A percentile compares a stretch with the other conserved stretches of the same genome.
Conservation (phyloP, 306 rosid genomes). For the Cucurbita ficifolia region DNA sequence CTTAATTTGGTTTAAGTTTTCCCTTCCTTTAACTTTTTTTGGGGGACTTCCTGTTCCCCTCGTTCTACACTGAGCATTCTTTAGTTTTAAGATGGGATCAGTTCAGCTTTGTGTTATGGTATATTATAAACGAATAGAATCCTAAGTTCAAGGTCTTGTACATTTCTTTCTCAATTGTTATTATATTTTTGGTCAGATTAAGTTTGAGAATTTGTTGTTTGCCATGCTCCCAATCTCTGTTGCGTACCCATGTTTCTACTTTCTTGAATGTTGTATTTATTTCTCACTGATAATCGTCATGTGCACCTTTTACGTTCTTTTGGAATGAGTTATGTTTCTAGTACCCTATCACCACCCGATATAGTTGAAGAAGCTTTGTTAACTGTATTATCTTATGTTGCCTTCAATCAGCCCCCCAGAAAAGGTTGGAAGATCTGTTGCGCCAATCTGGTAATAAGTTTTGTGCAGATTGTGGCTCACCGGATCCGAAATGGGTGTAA, state of each 20-base stretch:
- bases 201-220: not conserved
- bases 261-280: not conserved
- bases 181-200: not conserved
- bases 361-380: not conserved
- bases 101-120: not conserved
- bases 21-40: not conserved
- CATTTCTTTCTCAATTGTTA: not conserved
- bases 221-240: not conserved
- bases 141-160: not conserved
- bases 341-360: not conserved
- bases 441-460: conserved; percentile 35
- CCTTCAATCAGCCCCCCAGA: conserved; percentile 36
- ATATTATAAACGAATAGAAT: not conserved
- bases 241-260: not conserved
- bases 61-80: not conserved
- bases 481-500: conserved; percentile 97
- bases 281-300: not conserved
- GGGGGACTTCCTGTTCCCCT: not conserved
- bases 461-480: conserved; percentile 90
- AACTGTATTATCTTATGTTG: not conserved
- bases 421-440: conserved; percentile 41
- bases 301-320: not conserved
- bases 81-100: not conserved
- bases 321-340: not conserved
- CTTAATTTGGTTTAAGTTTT: not conserved